Conservation (phyloP, 805 yeast genomes). For the Metschnikowia lachancei region DNA sequence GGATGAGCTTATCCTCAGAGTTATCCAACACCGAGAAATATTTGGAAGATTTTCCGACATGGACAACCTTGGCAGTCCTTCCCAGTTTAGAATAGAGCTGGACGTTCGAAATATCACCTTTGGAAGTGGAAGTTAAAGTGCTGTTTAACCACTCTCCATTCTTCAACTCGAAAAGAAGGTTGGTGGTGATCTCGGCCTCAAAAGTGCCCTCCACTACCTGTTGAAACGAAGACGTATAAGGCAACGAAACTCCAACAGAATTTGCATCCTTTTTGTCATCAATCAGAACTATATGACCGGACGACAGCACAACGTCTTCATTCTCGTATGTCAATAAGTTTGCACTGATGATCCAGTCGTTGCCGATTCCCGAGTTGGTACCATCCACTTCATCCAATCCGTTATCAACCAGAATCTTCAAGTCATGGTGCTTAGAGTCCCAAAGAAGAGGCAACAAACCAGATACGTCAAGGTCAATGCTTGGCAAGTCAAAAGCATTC, state of each 20-base stretch:
- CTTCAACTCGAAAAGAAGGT: constrained; percentile 34
- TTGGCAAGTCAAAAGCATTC: constrained; percentile 69
- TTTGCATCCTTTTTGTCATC: constrained; percentile 24
- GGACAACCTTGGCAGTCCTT: constrained; percentile 34
- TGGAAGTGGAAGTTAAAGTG: constrained; percentile 27
- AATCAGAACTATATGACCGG: constrained; percentile 36
- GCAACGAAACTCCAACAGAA: constrained; percentile 36
- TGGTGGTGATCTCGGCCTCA: constrained; percentile 32
- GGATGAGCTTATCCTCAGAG: constrained; percentile 22
- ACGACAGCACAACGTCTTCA: constrained; percentile 33
- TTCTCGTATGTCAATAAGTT: constrained; percentile 55
- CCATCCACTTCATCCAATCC: constrained; percentile 20
- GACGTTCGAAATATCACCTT: constrained; percentile 36
- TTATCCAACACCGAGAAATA: constrained; percentile 22
- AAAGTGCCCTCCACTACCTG: constrained; percentile 42
- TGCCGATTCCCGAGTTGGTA: constrained; percentile 32
- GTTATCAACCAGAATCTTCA: constrained; percentile 20
- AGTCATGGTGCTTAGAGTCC: constrained; percentile 35
- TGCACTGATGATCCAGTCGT: constrained; percentile 62
- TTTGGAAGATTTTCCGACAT: constrained; percentile 22
- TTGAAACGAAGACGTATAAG: constrained; percentile 32
- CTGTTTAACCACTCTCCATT: constrained; percentile 37
- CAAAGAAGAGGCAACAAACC: constrained; percentile 69
- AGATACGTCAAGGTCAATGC: constrained; percentile 69
- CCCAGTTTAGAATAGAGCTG: constrained; percentile 41